Conservation (phyloP, 371 early-diverging fungal species). For the Syncephalastrum racemosum region DNA sequence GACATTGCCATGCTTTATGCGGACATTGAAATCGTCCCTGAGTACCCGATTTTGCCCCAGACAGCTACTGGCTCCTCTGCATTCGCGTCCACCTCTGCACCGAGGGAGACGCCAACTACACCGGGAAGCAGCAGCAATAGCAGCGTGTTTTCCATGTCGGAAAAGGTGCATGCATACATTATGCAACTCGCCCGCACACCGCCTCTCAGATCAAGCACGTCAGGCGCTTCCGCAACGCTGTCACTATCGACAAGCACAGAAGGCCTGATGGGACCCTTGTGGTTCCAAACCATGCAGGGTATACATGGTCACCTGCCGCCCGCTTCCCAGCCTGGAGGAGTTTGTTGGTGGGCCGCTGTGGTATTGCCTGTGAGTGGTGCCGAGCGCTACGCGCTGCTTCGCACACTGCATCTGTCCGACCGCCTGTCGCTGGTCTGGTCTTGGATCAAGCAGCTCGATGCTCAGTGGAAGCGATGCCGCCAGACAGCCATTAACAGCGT, state of each 20-base stretch:
- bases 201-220: background rate
- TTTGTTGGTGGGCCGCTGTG: slow-evolving; percentile 59
- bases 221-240: slow-evolving; percentile 11
- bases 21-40: slow-evolving; percentile 9
- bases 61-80: no score
- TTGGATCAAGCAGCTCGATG: slow-evolving; percentile 49
- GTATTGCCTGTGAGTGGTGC: slow-evolving; percentile 51
- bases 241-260: slow-evolving; percentile 5
- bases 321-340: slow-evolving; percentile 41
- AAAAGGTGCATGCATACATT: slow-evolving; percentile 24
- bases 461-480: slow-evolving; percentile 22
- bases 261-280: slow-evolving; percentile 26
- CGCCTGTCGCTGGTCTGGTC: slow-evolving; percentile 38
- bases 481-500: slow-evolving; percentile 5
- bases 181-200: slow-evolving; percentile 23
- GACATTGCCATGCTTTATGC: slow-evolving; percentile 24
- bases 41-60: background rate
- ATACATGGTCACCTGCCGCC: slow-evolving; percentile 25
- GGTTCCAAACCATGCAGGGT: slow-evolving; percentile 29
- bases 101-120: no score
- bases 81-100: no score
- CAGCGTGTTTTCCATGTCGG: background rate
- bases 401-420: slow-evolving; percentile 31
- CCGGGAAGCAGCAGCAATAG: no score
- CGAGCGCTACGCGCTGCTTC: slow-evolving; percentile 48